Conservation (phyloP, 2,329 filamentous ascomycete genomes). For the Alternaria gansuensis region DNA sequence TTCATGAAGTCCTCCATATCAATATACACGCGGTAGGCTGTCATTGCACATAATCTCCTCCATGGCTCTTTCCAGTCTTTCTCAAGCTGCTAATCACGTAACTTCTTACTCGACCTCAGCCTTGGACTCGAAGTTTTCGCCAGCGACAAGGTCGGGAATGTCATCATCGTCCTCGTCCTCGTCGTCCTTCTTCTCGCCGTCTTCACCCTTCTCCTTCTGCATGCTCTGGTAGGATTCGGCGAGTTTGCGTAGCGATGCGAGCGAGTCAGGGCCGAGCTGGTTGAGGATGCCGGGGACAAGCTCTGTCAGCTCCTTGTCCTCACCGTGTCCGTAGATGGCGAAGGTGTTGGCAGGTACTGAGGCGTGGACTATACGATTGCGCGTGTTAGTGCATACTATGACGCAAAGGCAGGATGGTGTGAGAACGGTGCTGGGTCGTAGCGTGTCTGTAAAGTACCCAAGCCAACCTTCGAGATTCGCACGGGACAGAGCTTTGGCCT, state of each 20-base stretch:
- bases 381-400: constrained; percentile 22
- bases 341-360: constrained; percentile 98
- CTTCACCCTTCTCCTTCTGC: constrained; percentile 89
- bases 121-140: constrained; percentile 96
- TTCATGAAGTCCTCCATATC: constrained; percentile 33
- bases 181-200: constrained; percentile 73
- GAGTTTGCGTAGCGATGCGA: constrained; percentile 96
- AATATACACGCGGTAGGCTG: constrained; percentile 37
- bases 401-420: neutral
- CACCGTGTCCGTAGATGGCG: constrained; percentile 97
- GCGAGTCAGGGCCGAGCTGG: constrained; percentile 97
- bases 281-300: constrained; percentile 99
- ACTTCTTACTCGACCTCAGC: constrained; percentile 77
- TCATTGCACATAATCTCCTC: constrained; percentile 31
- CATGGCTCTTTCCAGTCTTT: constrained; percentile 31
- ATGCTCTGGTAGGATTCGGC: constrained; percentile 99
- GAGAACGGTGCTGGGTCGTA: neutral
- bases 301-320: constrained; percentile 99
- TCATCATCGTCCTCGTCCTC: constrained; percentile 75
- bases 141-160: constrained; percentile 95
- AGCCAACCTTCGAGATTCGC: neutral
- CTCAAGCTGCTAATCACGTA: constrained; percentile 19
- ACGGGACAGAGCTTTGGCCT: neutral
- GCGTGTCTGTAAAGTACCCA: neutral
- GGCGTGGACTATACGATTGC: constrained; percentile 77